Evolutionary conservation across 2,329 filamentous ascomycete species (phyloP), one percentile per base, ranked within the genome.

Genomic region (Arthrobotrys iridis): DNA sequence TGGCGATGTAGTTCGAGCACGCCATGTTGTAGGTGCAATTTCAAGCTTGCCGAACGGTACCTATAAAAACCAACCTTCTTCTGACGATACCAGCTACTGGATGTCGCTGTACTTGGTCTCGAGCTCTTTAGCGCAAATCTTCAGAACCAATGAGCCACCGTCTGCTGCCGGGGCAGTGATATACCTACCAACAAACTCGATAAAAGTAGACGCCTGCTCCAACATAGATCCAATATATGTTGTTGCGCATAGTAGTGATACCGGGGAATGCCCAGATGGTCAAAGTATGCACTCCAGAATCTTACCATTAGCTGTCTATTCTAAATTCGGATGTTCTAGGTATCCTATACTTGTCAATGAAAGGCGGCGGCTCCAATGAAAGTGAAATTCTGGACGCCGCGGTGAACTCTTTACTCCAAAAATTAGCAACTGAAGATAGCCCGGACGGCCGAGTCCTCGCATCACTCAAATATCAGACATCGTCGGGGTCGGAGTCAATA

Each of bases 251-350:
- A 95, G 93, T 2, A 93, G 90, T 81, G 93, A 97, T 71, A 94
- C 93, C 43, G 93, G 93, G 77, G 94, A 98, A 85, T 98, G 95
- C 82, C 93, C 94, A 24, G 78, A 83, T 77, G 89, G 90, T 83
- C 93, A 98, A 88, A 89, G 94, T 99, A 88, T 93, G 94, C 91
- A 72, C 24, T 77, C 63, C 48, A 11, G 2, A 24, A 1, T 20
- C 8, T 11, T 33, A 28, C 11, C 26, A 8, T 43, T 24, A 7
- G n/a, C 1, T 28, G 10, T 40, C n/a, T 6, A 4, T 7, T 18
- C 35, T 52, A 37, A n/a, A 11, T 13, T 37, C 20, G 3, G 11
- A 3, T 20, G 1, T 20, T 22, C 6, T 55, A 76, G 72, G 72
- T 59, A 59, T 76, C 18, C 13, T 76, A 4, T 70, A 76, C 28